Evolutionary conservation across 2,329 filamentous ascomycete species (phyloP).

Genomic region (Didymella glomerata): DNA sequence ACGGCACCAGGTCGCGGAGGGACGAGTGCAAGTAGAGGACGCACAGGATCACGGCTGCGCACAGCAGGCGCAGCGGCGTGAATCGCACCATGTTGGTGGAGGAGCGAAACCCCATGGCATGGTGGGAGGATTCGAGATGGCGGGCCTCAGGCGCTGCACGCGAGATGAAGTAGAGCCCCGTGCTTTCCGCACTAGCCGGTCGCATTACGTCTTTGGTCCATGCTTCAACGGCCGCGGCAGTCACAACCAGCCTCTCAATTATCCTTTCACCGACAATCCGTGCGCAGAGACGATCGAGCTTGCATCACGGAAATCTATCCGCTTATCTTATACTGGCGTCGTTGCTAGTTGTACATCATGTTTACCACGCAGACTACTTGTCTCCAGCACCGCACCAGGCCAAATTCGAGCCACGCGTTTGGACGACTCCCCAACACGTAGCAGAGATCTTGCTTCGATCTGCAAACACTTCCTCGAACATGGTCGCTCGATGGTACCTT

Average conservation of each 20-base stretch:
- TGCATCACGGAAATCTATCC: neutral
- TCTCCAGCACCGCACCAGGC: neutral
- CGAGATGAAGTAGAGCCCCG: constrained; percentile 14
- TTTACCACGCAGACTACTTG: neutral
- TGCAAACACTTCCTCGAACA: neutral
- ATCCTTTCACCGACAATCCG: neutral
- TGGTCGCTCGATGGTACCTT: neutral
- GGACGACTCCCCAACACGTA: neutral
- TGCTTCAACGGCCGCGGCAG: constrained; percentile 7
- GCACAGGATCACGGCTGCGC: constrained; percentile 37
- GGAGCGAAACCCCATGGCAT: constrained; percentile 25
- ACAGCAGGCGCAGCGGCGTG: constrained; percentile 47
- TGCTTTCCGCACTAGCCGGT: constrained; percentile 7
- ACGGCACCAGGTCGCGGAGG: constrained; percentile 36
- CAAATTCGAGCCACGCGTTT: constrained; percentile 1
- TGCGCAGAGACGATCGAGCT: neutral
- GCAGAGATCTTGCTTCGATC: neutral
- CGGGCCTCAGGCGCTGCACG: constrained; percentile 10
- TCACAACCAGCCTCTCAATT: constrained; percentile 11
- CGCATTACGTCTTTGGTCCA: constrained; percentile 10
- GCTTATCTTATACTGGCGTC: neutral
- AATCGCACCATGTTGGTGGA: constrained; percentile 49
- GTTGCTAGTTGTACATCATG: neutral
- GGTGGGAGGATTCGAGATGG: constrained; percentile 5
- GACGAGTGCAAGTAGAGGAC: constrained; percentile 36